These are phyloP conservation scores for Eucalyptus sp. DNA, from an alignment of 345 rosid genomes.

Conservation along the genomic window DNA sequence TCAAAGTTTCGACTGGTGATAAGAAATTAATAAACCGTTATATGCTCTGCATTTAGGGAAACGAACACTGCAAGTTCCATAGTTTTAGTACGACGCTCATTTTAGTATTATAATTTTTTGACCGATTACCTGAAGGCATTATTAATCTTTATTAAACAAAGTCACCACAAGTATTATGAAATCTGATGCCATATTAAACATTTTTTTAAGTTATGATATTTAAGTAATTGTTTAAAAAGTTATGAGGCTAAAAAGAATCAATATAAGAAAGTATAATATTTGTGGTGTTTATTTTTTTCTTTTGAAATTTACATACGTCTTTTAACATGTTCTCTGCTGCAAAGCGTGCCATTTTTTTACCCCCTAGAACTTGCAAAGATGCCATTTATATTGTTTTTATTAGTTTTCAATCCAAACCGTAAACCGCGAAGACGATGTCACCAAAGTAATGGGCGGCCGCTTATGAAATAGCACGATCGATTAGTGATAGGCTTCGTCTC, in stretches of 20 bases:
- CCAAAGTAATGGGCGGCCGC: background rate
- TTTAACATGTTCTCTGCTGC: background rate
- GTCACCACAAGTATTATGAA: background rate
- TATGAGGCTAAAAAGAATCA: background rate
- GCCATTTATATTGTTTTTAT: background rate
- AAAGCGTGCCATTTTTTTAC: background rate
- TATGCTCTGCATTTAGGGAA: background rate
- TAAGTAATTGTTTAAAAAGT: background rate
- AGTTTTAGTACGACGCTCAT: background rate
- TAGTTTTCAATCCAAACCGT: background rate
- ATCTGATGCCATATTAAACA: background rate
- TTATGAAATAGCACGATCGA: background rate
- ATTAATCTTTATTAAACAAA: background rate
- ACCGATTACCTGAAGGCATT: rapidly evolving
- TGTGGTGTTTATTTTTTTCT: background rate
- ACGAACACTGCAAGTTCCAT: background rate
- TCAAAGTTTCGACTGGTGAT: background rate
- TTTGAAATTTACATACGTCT: background rate
- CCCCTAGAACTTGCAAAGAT: background rate
- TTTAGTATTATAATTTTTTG: background rate
- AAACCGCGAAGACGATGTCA: background rate
- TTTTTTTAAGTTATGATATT: background rate
- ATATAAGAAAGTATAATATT: too few relatives aligned
- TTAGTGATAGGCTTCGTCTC: background rate
- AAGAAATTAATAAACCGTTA: background rate